phyloP scores from a whole-genome alignment of 2,329 filamentous ascomycete genomes.

The Phoma sp. region DNA sequence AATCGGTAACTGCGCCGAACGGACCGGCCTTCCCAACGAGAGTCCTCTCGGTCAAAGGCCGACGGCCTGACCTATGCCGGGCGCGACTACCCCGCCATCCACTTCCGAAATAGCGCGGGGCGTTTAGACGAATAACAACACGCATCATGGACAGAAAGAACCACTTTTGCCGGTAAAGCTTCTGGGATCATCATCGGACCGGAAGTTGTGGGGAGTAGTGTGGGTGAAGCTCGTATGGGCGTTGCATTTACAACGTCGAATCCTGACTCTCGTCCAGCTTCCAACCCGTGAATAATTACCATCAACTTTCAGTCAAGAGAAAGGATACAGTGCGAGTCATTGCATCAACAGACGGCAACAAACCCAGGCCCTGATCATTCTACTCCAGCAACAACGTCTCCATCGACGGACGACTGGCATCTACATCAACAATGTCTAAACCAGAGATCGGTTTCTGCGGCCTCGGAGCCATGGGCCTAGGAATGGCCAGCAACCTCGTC shows the following conservation, averaged over 20 bases:
- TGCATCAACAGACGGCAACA: not conserved
- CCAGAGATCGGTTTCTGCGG: constrained; percentile 70
- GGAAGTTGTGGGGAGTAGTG: constrained; percentile 6
- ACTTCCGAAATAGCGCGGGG: constrained; percentile 28
- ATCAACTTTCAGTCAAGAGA: too few relatives aligned
- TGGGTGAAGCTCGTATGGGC: constrained; percentile 7
- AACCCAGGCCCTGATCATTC: not conserved
- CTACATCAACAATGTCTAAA: constrained; percentile 44
- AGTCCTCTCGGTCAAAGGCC: constrained; percentile 23
- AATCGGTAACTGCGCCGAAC: constrained; percentile 10
- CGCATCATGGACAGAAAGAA: not conserved
- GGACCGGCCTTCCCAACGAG: constrained; percentile 16
- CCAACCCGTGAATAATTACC: not conserved
- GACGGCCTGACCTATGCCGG: constrained; percentile 27
- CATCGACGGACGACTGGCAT: not conserved
- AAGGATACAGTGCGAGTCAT: not conserved
- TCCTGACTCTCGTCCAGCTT: not conserved
- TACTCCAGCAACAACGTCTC: not conserved
- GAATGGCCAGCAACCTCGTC: constrained; percentile 78
- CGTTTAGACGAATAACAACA: constrained; percentile 22
- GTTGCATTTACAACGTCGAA: constrained; percentile 6
- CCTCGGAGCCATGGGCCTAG: constrained; percentile 82
- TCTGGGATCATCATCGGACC: constrained; percentile 13
- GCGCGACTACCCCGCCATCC: constrained; percentile 27
- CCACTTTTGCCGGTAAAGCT: constrained; percentile 25